A percentile compares a stretch with the other conserved stretches of the same genome.
Conservation (phyloP, 1,284 basidiomycete genomes). For the Gomphus bonarii region DNA sequence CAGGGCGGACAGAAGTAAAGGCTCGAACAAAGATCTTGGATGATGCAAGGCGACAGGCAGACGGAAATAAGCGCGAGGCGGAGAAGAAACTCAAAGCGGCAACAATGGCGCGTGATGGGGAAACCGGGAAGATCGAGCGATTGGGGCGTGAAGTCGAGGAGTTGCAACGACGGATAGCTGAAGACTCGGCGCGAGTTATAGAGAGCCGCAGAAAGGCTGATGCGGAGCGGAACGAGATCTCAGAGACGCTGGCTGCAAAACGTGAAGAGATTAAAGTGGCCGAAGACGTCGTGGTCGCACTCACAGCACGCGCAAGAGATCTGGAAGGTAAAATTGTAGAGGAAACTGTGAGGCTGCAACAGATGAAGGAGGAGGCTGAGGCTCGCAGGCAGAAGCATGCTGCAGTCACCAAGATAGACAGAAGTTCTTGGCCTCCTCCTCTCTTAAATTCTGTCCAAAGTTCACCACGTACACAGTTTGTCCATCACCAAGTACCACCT, state of each 20-base stretch:
- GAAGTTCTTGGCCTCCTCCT: slow-evolving; percentile 5
- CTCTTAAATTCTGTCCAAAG: background rate
- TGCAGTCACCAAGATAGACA: background rate
- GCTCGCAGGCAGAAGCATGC: slow-evolving; percentile 35
- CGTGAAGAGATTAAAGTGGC: slow-evolving; percentile 58
- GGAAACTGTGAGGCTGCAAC: slow-evolving; percentile 25
- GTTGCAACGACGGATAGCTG: slow-evolving; percentile 28
- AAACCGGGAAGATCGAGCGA: slow-evolving; percentile 52
- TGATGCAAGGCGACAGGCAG: slow-evolving; percentile 78
- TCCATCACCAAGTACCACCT: background rate
- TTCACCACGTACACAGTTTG: background rate
- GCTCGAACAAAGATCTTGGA: slow-evolving; percentile 75
- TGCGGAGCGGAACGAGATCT: slow-evolving; percentile 35
- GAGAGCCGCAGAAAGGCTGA: slow-evolving; percentile 32
- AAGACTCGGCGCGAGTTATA: slow-evolving; percentile 16
- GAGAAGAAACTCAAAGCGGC: slow-evolving; percentile 78
- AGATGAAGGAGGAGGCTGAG: slow-evolving; percentile 40
- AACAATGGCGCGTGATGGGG: slow-evolving; percentile 53
- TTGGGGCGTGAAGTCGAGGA: slow-evolving; percentile 60
- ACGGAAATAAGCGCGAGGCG: slow-evolving; percentile 69
- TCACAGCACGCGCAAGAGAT: slow-evolving; percentile 46
- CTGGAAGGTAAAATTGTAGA: slow-evolving; percentile 36
- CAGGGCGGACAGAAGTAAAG: slow-evolving; percentile 68
- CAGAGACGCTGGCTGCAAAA: slow-evolving; percentile 46
- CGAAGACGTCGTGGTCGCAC: slow-evolving; percentile 51